Evolutionary conservation across 306 rosid species (phyloP).

Genomic region (Lathyrus sativus): DNA sequence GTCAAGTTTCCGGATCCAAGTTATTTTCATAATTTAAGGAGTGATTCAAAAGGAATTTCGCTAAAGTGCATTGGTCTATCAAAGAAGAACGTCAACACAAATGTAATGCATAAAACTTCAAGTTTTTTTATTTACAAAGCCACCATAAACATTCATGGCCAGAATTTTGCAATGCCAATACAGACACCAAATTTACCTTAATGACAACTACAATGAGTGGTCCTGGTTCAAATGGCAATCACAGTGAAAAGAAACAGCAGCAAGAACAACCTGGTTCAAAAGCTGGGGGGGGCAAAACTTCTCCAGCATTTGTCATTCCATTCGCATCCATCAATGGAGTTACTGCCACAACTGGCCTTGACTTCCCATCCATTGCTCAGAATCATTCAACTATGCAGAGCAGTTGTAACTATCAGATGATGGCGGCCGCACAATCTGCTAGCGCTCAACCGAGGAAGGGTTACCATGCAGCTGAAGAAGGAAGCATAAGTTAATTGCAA

Average conservation of each 20-base stretch:
- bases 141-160: constrained; percentile 69
- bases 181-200: constrained; percentile 70
- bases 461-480: constrained; percentile 65
- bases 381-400: constrained; percentile 63
- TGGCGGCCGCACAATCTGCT: constrained; percentile 71
- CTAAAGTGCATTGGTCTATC: too few relatives aligned
- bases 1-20: too few relatives aligned
- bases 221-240: constrained; percentile 50
- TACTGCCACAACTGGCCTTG: constrained; percentile 59
- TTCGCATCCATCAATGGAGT: constrained; percentile 75
- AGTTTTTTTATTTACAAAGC: too few relatives aligned
- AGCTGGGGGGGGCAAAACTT: constrained; percentile 61
- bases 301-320: constrained; percentile 80
- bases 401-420: constrained; percentile 53
- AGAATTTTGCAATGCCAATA: too few relatives aligned
- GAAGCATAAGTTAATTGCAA: too few relatives aligned
- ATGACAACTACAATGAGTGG: constrained; percentile 64
- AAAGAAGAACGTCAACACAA: too few relatives aligned
- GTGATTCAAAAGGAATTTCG: too few relatives aligned
- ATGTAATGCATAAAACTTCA: too few relatives aligned
- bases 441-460: constrained; percentile 66
- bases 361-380: constrained; percentile 66
- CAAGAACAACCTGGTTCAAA: constrained; percentile 63
- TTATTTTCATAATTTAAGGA: too few relatives aligned
- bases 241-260: constrained; percentile 63